Conservation (phyloP, 345 rosid genomes). For the Lumnitzera littorea region DNA sequence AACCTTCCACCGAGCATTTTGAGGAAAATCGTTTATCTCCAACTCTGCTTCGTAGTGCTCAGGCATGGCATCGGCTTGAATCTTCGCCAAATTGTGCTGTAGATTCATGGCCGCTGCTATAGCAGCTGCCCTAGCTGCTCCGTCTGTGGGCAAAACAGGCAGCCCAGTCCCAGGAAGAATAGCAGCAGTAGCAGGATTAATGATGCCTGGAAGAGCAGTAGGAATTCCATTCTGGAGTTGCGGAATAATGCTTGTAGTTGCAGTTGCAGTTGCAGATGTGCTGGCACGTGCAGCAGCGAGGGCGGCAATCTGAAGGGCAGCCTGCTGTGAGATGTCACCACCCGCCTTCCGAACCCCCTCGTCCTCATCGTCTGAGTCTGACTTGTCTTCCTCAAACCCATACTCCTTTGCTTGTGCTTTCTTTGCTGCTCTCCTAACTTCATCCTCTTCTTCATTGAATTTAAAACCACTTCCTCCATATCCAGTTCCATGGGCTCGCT, state of each 20-base stretch:
- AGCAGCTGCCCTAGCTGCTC: conserved; percentile 84
- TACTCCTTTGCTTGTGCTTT: conserved; percentile 95
- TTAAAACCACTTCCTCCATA: conserved; percentile 98
- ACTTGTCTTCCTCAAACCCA: conserved; percentile 94
- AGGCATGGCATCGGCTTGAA: conserved; percentile 95
- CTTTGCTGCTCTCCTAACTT: conserved; percentile 87
- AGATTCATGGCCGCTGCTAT: conserved; percentile 83
- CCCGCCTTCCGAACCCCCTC: conserved; percentile 88
- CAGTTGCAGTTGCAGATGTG: conserved; percentile 14
- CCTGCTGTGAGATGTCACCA: conserved; percentile 72
- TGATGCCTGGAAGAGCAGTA: conserved; percentile 31
- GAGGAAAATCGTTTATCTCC: conserved; percentile 94
- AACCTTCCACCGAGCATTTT: conserved; percentile 98
- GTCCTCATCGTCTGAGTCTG: conserved; percentile 93
- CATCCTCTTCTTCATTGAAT: conserved; percentile 97
- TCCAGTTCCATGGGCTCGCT: conserved; percentile 96
- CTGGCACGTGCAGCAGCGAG: conserved; percentile 52
- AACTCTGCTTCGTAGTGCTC: conserved; percentile 97
- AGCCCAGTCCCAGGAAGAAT: conserved; percentile 29
- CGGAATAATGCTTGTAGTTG: conserved; percentile 25
- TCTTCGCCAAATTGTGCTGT: conserved; percentile 84
- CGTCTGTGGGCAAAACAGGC: conserved; percentile 46
- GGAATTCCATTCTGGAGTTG: conserved; percentile 40
- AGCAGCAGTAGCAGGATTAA: conserved; percentile 23
- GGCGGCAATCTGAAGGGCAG: conserved; percentile 63